A percentile compares a stretch with the other conserved stretches of the same genome.
phyloP scores from a whole-genome alignment of 257 asterid species.

The Ocimum tenuiflorum region DNA sequence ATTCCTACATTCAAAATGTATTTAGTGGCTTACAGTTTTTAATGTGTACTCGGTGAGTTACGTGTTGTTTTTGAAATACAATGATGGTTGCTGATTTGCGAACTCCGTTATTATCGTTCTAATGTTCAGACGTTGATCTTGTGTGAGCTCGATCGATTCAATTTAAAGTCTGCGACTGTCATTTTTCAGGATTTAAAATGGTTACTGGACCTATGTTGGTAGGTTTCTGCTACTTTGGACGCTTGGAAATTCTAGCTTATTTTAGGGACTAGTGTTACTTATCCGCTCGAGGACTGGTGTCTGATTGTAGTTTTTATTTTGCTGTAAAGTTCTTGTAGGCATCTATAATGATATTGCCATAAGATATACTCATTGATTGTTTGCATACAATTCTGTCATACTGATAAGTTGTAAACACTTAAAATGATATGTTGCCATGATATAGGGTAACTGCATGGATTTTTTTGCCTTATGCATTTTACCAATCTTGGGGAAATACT shows the following conservation, averaged over 20 bases:
- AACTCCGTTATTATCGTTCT: not conserved
- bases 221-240: not conserved
- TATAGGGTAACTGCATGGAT: not conserved
- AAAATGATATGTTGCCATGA: not conserved
- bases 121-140: not conserved
- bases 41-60: not conserved
- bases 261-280: not conserved
- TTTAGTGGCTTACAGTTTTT: not conserved
- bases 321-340: not conserved
- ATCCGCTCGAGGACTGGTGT: not conserved
- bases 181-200: not conserved
- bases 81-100: not conserved
- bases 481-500: too few species aligned
- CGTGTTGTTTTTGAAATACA: not conserved
- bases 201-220: not conserved
- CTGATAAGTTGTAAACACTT: not conserved
- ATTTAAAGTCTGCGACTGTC: not conserved
- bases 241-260: not conserved
- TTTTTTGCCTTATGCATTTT: too few species aligned
- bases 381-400: not conserved
- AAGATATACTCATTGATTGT: not conserved
- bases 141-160: not conserved
- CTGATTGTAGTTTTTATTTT: not conserved
- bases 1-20: not conserved
- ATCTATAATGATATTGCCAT: not conserved